These are phyloP conservation scores for Geosiphon pyriformis DNA, from an alignment of 192 early-diverging fungal species.

Conservation along the genomic window DNA sequence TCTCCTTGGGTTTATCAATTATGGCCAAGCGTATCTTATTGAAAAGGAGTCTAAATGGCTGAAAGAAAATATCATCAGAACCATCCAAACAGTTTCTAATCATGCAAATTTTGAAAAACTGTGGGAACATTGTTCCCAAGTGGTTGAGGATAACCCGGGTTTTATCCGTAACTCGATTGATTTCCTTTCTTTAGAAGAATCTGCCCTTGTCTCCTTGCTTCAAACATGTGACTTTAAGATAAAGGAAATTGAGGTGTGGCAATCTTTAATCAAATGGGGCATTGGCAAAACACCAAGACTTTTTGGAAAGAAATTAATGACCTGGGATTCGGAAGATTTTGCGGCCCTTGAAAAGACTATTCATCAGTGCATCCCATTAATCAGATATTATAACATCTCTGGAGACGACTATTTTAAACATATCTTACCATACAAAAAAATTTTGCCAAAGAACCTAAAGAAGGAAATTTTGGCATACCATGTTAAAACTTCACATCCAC, in stretches of 20 bases:
- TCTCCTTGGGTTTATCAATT: not conserved
- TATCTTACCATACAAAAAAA: not conserved
- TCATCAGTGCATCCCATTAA: constrained; percentile 6
- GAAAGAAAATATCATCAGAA: not conserved
- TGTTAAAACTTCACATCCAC: not conserved
- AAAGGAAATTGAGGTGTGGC: constrained; percentile 19
- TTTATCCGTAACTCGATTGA: not conserved
- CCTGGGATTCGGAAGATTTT: constrained; percentile 5
- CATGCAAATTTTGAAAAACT: not conserved
- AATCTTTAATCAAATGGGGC: constrained; percentile 17
- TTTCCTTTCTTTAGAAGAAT: constrained; percentile 7
- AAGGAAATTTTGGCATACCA: constrained; percentile 8
- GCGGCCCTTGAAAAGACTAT: not conserved
- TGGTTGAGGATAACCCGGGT: not conserved
- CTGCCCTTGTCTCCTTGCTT: not conserved
- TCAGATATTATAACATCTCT: constrained; percentile 9
- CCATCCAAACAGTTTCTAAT: not conserved
- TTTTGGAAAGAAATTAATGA: not conserved
- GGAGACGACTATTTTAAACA: not conserved
- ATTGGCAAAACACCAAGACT: not conserved
- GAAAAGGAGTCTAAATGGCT: not conserved
- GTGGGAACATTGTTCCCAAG: not conserved
- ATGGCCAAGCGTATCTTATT: constrained; percentile 6
- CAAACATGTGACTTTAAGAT: constrained; percentile 6
- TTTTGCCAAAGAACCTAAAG: not conserved